phyloP scores from a whole-genome alignment of 495 filamentous ascomycete species.

The Neurospora hispaniola region DNA sequence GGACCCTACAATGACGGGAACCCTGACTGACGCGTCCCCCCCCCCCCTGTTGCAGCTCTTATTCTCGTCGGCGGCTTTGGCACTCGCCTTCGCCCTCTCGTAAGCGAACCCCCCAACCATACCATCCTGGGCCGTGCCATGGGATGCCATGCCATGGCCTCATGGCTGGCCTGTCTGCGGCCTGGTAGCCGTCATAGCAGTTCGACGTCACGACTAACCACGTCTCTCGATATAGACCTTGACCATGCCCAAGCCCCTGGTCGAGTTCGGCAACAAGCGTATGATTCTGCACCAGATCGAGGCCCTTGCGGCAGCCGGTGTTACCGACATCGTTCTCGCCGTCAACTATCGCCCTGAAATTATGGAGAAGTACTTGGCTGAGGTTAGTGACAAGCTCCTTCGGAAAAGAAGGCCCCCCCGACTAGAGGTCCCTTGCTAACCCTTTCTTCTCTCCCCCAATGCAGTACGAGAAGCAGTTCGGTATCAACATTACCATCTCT shows the following conservation, averaged over 20 bases:
- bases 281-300: slow-evolving; percentile 99
- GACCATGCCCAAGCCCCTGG: slow-evolving; percentile 92
- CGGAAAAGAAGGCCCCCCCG: background rate
- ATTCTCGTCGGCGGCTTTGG: slow-evolving; percentile 99
- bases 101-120: slow-evolving; percentile 40
- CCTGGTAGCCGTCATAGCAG: slow-evolving; percentile 5
- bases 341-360: slow-evolving; percentile 98
- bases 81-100: slow-evolving; percentile 92
- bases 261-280: slow-evolving; percentile 96
- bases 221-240: slow-evolving; percentile 53
- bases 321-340: slow-evolving; percentile 94
- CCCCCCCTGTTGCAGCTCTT: slow-evolving; percentile 50
- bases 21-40: background rate
- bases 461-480: slow-evolving; percentile 85
- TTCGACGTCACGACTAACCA: slow-evolving; percentile 15
- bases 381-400: slow-evolving; percentile 27
- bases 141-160: background rate
- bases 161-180: background rate
- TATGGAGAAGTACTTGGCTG: slow-evolving; percentile 58
- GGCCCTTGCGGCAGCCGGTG: slow-evolving; percentile 85
- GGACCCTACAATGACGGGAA: background rate
- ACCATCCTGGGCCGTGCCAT: slow-evolving; percentile 1
- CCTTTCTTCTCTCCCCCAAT: background rate
- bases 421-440: background rate
- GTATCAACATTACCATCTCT: slow-evolving; percentile 90